Conservation (phyloP, 805 yeast genomes). For the Sugiyamaella mastotermitis region DNA sequence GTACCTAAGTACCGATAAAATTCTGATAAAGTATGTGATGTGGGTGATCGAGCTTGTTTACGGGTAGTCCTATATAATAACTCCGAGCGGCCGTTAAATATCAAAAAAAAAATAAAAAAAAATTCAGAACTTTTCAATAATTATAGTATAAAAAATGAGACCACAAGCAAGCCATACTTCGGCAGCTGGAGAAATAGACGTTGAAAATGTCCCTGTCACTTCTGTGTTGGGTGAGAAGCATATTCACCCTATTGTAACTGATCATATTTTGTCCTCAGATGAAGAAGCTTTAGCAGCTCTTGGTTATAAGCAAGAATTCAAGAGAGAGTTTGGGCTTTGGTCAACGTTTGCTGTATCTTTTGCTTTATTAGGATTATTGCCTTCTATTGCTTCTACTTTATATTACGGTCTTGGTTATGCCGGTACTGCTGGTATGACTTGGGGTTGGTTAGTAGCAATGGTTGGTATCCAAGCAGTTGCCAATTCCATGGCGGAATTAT, state of each 20-base stretch:
- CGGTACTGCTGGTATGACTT: slow-evolving; percentile 59
- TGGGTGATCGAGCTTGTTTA: no score
- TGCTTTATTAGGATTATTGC: slow-evolving; percentile 59
- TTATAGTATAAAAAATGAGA: no score
- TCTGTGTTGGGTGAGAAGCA: slow-evolving; percentile 13
- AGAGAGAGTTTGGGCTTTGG: slow-evolving; percentile 53
- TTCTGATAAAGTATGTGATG: no score
- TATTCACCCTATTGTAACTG: slow-evolving; percentile 19
- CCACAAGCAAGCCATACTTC: slow-evolving; percentile 11
- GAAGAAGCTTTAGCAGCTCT: slow-evolving; percentile 27
- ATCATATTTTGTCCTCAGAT: slow-evolving; percentile 20
- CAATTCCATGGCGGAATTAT: slow-evolving; percentile 54
- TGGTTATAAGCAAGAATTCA: slow-evolving; percentile 58
- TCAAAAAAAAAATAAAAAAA: no score
- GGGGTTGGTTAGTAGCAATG: slow-evolving; percentile 56
- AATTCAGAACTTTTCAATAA: no score
- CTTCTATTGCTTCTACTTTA: slow-evolving; percentile 58
- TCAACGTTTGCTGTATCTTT: slow-evolving; percentile 59
- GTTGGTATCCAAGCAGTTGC: slow-evolving; percentile 53
- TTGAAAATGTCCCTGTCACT: slow-evolving; percentile 17
- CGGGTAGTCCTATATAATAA: no score
- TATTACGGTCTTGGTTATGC: slow-evolving; percentile 55
- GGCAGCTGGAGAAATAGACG: slow-evolving; percentile 17
- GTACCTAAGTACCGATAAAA: no score
- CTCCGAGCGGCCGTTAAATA: no score